Percentiles rank a stretch among this genome's conserved stretches.
Conservation (phyloP, 2,329 filamentous ascomycete genomes). For the Lecanicillium sp. region DNA sequence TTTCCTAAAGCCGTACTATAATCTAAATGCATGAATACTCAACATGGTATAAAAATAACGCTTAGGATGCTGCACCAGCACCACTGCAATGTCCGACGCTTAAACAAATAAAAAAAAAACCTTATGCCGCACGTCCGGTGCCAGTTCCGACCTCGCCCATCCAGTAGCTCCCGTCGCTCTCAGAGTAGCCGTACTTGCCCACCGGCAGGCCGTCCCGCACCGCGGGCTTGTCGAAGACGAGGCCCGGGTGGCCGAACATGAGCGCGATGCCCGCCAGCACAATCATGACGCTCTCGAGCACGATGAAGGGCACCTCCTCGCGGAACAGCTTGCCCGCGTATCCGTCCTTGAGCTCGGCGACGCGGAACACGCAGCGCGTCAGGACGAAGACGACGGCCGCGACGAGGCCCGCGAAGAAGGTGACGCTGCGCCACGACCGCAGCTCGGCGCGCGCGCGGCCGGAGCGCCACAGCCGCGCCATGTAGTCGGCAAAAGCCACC, state of each 20-base stretch:
- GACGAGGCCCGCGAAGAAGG: constrained; percentile 48
- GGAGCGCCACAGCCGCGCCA: constrained; percentile 35
- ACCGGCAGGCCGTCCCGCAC: not conserved
- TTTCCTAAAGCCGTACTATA: no score
- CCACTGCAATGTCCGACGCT: no score
- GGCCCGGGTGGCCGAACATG: constrained; percentile 36
- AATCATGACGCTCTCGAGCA: constrained; percentile 23
- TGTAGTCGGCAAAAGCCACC: constrained; percentile 42
- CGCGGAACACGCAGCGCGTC: constrained; percentile 56
- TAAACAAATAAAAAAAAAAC: no score
- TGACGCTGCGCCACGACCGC: constrained; percentile 25
- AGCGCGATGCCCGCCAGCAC: constrained; percentile 31
- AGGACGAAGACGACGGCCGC: constrained; percentile 55
- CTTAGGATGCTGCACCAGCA: no score
- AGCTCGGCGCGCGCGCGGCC: constrained; percentile 18
- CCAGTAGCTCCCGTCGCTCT: constrained; percentile 23
- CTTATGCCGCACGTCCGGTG: no score
- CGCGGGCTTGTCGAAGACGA: constrained; percentile 27
- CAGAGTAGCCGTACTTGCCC: constrained; percentile 14
- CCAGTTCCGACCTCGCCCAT: no score
- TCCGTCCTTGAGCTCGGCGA: constrained; percentile 59
- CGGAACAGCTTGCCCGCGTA: constrained; percentile 51
- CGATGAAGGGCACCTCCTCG: constrained; percentile 35
- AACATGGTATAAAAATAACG: no score
- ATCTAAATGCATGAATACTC: no score